Evolutionary conservation across 2,329 filamentous ascomycete species (phyloP).

Genomic region (Graphiopsis chlorocephala): DNA sequence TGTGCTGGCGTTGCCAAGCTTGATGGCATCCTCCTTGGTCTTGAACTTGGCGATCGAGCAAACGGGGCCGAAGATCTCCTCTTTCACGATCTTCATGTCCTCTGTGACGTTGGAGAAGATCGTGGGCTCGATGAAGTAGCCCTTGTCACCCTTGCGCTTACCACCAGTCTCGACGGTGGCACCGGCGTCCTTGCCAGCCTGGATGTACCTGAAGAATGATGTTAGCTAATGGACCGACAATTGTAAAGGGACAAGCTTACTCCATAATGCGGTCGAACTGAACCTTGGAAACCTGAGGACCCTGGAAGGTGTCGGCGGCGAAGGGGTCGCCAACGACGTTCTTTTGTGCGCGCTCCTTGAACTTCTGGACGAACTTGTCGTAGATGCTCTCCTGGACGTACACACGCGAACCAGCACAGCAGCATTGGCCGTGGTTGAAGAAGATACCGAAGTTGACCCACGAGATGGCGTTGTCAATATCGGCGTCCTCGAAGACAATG

Average conservation of each 20-base stretch:
- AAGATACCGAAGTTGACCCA: slow-evolving; percentile 60
- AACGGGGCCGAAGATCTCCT: slow-evolving; percentile 46
- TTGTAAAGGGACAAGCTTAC: slow-evolving; percentile 40
- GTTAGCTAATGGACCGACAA: slow-evolving; percentile 61
- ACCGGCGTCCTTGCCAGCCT: slow-evolving; percentile 35
- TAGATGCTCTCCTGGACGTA: slow-evolving; percentile 54
- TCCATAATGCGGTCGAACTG: slow-evolving; percentile 65
- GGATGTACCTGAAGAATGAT: slow-evolving; percentile 64
- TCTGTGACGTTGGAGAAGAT: slow-evolving; percentile 30
- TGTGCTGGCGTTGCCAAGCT: slow-evolving; percentile 39
- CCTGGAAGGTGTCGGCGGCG: slow-evolving; percentile 63
- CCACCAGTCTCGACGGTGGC: slow-evolving; percentile 53
- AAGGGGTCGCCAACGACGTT: slow-evolving; percentile 67
- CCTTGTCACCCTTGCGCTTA: slow-evolving; percentile 62
- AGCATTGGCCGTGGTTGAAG: slow-evolving; percentile 57
- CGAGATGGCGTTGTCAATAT: slow-evolving; percentile 47
- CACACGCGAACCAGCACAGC: slow-evolving; percentile 54
- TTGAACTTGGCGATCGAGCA: slow-evolving; percentile 40
- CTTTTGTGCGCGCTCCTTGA: slow-evolving; percentile 65
- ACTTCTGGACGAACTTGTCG: slow-evolving; percentile 59
- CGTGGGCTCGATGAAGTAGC: slow-evolving; percentile 19
- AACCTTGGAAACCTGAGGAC: slow-evolving; percentile 63
- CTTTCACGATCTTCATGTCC: slow-evolving; percentile 44
- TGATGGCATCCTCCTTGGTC: slow-evolving; percentile 39
- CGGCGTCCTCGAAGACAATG: slow-evolving; percentile 46